Evolutionary conservation across 768 basidiomycete genomes (phyloP), one percentile per base, ranked within the genome.

Genomic region (Cystoderma amianthinum): DNA sequence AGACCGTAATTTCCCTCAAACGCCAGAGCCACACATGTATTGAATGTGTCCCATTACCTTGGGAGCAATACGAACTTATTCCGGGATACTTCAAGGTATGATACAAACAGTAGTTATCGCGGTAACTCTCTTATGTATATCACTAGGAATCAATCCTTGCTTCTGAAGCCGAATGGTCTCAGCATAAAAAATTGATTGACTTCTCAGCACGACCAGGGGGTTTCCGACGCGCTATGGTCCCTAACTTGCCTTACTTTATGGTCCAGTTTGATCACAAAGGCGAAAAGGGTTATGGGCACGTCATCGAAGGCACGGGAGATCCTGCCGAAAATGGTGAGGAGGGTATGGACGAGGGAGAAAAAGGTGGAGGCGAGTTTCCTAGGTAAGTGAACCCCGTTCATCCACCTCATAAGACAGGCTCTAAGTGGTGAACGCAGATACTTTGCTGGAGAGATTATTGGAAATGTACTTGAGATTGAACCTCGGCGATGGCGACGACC

Each of bases 211-310:
- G 91, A 3, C 88, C 91, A 1, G 94, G 95, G 13, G 95, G 95
- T 2, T 98, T 98, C 69, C 73, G 94, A 32, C 77, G 95, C 0
- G 82, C 89, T 18, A 88, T 99, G 85, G 95, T 99, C 9, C 82
- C 94, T 2, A 96, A 97, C 54, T 65, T 99, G 21, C 96, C 96
- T 1, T 99, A 99, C 62, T 99, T 99, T 54, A 95, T 94, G 90
- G 88, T 98, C 5, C 93, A 95, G 52, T 99, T 95, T 60, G 96
- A 99, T 62, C 74, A 98, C 62, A 97, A 94, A 54, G 93, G 96
- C 18, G 93, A 97, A 62, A 92, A 90, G 55, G 96, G 96, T 2
- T 99, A 92, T 56, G 96, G 96, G 0, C 96, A 99, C 61, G 89
- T 99, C 47, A 96, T 99, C 46, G 96, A 99, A 59, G 96, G 96